Evolutionary conservation across 116 monocot species (phyloP), one percentile per base, ranked within the genome.

Genomic region (Posidonia oceanica): DNA sequence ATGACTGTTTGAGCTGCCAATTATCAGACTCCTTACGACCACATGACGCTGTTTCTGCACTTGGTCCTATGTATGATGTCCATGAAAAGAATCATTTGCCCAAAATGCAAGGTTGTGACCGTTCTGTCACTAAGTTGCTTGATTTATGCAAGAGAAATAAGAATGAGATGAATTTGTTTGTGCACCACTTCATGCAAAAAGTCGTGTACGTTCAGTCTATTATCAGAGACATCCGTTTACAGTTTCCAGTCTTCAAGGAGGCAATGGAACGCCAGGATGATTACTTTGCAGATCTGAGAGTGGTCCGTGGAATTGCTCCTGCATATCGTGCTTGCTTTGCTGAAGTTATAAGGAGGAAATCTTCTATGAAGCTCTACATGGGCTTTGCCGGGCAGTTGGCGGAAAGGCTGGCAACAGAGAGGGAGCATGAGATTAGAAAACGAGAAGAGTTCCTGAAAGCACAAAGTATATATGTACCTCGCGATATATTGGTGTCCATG

Each of bases 21-120:
- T 36, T 84, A 15, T 93, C 99, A 71, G 70, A 77, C 1, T 88
- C 88, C 4, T 76, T 90, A 54, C 80, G 86, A 44, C 88, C 91
- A 61, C 93, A 99, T 73, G 94, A 93, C 70, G 94, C 99, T n/a
- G 77, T 99, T 79, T 93, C 94, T 39, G 93, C 86, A 44, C 88
- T 99, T 58, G 94, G 99, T 51, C 94, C 94, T 2, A 99, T 90
- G 79, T 94, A 93, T 69, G 84, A 99, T 60, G 88, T 77, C 57
- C 99, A 99, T 79, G 99, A 99, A 66, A 88, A 82, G 65, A 80
- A 75, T 68, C 79, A 88, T 64, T 81, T 99, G 15, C 88, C 91
- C 40, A 88, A 88, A 70, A 80, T 91, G 59, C 83, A 78, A 22
- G 75, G 69, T 17, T 88, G 83, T 74, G 94, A 93, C 52, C 66